Conservation (phyloP, 305 asterid genomes). For the Fraxinus velutina region DNA sequence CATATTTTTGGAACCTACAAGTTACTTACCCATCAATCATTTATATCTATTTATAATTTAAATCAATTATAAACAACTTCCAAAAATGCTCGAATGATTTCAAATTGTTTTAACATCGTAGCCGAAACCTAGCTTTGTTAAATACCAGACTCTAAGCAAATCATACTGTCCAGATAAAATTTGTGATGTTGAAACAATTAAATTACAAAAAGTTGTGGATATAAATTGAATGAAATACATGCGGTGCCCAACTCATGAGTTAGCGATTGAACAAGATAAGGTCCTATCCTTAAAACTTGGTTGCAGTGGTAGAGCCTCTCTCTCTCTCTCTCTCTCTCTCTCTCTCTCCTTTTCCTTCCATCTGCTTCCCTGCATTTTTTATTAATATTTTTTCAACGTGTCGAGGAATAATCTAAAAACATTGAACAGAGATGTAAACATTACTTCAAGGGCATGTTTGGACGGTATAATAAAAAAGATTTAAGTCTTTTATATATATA, state of each 20-base stretch:
- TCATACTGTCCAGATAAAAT: background rate
- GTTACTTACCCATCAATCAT: too few relatives aligned
- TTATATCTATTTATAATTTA: too few relatives aligned
- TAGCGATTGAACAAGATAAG: constrained; percentile 50
- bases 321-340: background rate
- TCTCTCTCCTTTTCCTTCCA: constrained; percentile 1
- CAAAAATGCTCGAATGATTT: too few relatives aligned
- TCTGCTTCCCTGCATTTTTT: constrained; percentile 13
- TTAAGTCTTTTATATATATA: too few relatives aligned
- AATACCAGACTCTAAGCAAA: background rate
- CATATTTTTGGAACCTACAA: too few relatives aligned
- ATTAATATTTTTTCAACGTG: background rate
- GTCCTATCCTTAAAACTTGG: constrained; percentile 57
- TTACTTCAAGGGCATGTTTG: background rate
- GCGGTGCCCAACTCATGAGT: constrained; percentile 33
- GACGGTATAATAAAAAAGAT: background rate
- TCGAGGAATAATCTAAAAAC: background rate
- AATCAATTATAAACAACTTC: background rate
- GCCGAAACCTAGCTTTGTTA: background rate
- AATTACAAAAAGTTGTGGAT: constrained; percentile 13
- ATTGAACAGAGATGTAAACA: background rate
- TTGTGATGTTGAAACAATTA: constrained; percentile 18
- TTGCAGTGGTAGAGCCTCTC: constrained; percentile 23
- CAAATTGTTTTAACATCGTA: background rate
- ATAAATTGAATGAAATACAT: constrained; percentile 7